Evolutionary conservation across 108 stramenopile genomes (phyloP), one percentile per base, ranked within the genome.

Genomic region (Nitzschia putrida): DNA sequence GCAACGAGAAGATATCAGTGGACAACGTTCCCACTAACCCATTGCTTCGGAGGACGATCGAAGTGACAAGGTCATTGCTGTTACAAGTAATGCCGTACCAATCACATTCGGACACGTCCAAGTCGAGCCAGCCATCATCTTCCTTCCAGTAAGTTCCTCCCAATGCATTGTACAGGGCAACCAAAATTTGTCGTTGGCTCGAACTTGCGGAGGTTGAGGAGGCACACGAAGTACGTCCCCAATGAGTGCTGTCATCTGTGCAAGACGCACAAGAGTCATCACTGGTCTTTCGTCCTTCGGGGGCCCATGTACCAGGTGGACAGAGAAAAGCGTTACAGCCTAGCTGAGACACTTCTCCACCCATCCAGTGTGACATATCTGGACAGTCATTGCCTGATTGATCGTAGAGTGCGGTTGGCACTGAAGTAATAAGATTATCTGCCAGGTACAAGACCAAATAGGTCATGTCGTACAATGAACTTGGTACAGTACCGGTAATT

Each of bases 251-350:
- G 64, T 43, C 24, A 10, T 26, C 57, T 29, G 10, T 40, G 50
- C 66, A 69, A 43, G 50, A 47, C 26, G 42, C 7, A 49, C 70
- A 83, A 3, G 59, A 43, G 25, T 54, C 57, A 20, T 34, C 60
- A 7, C 61, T 26, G 38, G 72, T 66, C 14, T 79, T 58, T 7
- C 66, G 56, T n/a, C 85, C 85, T 24, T 68, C 47, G 1, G 82
- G 73, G 22, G 82, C 73, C 70, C 70, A 86, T 10, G 82, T 87
- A 45, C 85, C 83, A 26, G 76, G 76, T 9, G 86, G 88, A 66
- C 93, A 94, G 24, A 89, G 66, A 42, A 94, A 85, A 10, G 86
- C 88, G 58, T 90, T 61, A 58, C 92, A 93, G 25, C 85, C 85
- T 39, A 85, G 51, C 10, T 69, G 60, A 16, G 70, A 77, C 29